Base-by-base conservation (phyloP, 2,329 filamentous ascomycete genomes). In the Talaromyces sp. region DNA sequence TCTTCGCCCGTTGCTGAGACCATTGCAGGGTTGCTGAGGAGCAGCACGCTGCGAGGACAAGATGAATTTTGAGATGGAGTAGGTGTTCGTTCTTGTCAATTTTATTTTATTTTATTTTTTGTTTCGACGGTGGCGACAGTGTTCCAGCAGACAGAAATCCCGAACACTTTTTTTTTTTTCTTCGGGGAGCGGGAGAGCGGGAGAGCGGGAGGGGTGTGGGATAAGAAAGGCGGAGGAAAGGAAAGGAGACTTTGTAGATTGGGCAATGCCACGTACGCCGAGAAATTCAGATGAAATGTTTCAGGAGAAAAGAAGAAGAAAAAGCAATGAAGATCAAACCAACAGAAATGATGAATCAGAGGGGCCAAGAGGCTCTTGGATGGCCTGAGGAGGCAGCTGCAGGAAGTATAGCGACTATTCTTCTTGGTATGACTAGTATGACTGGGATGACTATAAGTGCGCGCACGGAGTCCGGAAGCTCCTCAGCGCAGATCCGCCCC, bases 1-100 rank as follows among this genome's bases (percentile, higher is more conserved):
- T 77, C 74, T 65, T 78, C 70, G 54, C 73, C 70, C 51, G 71
- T 70, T 62, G 69, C 65, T 61, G 67, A 68, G 60, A 75, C 71
- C 73, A 76, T 76, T 70, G 70, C 72, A 69, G 62, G 61, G 58
- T 55, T 61, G 60, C 57, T 52, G 37, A 41, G 10, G 52, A 55
- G 52, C 54, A 56, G 52, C 54, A 51, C 51, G 51, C 54, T 51
- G 47, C 48, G 43, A 35, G 10, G 19, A 48, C 35, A 30, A 52
- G 36, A 29, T 24, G 37, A 13, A 20, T 19, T 19, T 13, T 36
- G n/a, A 27, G 10, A 20, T 41, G 20, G 35, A 17, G 27, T 17
- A 27, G 24, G 9, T 27, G 24, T 4, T 5, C n/a, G n/a, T n/a
- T n/a, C n/a, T n/a, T n/a, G n/a, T n/a, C n/a, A n/a, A n/a, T n/a